phyloP scores from a whole-genome alignment of 73 alveolate species.

The Breviolum minutum region DNA sequence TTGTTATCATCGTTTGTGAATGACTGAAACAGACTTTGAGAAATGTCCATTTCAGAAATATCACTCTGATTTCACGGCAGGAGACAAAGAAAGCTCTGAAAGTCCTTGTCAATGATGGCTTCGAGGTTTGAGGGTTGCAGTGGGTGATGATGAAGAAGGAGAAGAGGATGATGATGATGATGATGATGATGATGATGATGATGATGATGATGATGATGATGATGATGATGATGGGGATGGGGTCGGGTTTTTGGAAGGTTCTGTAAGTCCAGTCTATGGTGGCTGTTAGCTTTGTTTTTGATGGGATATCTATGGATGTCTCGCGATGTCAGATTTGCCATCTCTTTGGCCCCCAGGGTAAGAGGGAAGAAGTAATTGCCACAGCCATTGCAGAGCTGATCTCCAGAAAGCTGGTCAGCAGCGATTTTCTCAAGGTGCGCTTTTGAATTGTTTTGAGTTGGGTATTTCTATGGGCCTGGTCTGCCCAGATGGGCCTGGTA shows the following conservation, averaged over 20 bases:
- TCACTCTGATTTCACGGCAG: neutral
- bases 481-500: no score
- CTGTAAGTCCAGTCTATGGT: no score
- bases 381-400: neutral
- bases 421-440: slow-evolving; percentile 21
- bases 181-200: no score
- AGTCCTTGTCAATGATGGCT: neutral
- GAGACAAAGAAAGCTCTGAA: slow-evolving; percentile 8
- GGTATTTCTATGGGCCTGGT: neutral
- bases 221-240: no score
- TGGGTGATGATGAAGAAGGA: neutral
- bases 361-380: slow-evolving; percentile 14
- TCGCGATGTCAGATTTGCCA: neutral
- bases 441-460: neutral
- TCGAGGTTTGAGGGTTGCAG: neutral
- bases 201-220: no score
- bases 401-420: neutral
- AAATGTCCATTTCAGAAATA: no score
- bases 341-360: neutral
- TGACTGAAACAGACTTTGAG: no score
- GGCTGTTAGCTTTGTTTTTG: no score
- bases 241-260: no score
- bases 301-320: no score
- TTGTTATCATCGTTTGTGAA: neutral
- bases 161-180: no score